Evolutionary conservation across 2,329 filamentous ascomycete species (phyloP).

Genomic region (Fusarium dimerum): DNA sequence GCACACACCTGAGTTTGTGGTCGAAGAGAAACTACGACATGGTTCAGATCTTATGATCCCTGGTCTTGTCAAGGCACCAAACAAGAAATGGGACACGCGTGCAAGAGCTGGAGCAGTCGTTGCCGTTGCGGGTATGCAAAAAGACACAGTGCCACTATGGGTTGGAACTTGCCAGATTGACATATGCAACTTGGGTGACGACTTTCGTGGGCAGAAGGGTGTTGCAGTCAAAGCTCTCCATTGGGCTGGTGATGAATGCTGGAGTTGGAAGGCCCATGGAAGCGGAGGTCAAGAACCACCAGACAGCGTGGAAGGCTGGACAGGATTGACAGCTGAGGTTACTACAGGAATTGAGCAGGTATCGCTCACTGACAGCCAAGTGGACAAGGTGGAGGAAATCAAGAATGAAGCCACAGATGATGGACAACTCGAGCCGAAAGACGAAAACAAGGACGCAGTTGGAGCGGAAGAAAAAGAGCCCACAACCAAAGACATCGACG

Average conservation of each 20-base stretch:
- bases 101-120: constrained; percentile 20
- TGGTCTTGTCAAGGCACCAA: constrained; percentile 17
- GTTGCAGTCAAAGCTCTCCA: constrained; percentile 21
- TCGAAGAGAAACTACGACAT: constrained; percentile 23
- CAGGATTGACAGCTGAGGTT: constrained; percentile 5
- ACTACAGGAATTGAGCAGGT: neutral
- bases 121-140: constrained; percentile 22
- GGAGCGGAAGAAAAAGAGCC: constrained; percentile 16
- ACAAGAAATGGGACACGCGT: constrained; percentile 16
- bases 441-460: neutral
- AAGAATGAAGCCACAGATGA: neutral
- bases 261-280: constrained; percentile 23
- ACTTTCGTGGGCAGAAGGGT: constrained; percentile 21
- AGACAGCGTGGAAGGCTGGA: constrained; percentile 16
- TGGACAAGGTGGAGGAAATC: neutral
- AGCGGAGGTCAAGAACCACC: constrained; percentile 22
- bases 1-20: constrained; percentile 24
- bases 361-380: neutral
- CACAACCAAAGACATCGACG: constrained; percentile 21
- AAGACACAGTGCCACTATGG: constrained; percentile 23
- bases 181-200: constrained; percentile 9
- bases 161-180: constrained; percentile 22
- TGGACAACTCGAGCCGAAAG: neutral
- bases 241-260: constrained; percentile 25
- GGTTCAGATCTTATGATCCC: constrained; percentile 26